A percentile compares a stretch with the other conserved stretches of the same genome.
These are phyloP conservation scores for Eucalyptus dawsonii DNA, from an alignment of 345 rosid genomes.

Conservation along the genomic window DNA sequence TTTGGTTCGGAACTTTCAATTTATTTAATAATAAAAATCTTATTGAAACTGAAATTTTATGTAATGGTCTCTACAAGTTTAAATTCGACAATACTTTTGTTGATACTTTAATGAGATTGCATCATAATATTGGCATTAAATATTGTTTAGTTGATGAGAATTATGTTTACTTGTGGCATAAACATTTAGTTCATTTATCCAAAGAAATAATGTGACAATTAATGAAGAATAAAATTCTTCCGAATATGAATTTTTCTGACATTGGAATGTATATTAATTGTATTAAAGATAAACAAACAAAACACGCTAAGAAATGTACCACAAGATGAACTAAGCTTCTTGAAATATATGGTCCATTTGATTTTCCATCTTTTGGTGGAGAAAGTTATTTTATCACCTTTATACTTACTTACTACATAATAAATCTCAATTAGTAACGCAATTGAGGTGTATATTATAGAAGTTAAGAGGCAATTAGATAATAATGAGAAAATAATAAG, in stretches of 20 bases:
- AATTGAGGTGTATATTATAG: neutral
- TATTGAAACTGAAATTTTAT: neutral
- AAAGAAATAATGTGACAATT: neutral
- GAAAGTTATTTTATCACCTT: neutral
- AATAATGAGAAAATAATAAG: no score
- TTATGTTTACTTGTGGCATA: neutral
- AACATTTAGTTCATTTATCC: neutral
- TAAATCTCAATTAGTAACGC: neutral
- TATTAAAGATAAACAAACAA: constrained; percentile 2
- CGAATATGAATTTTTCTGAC: neutral
- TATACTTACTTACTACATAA: neutral
- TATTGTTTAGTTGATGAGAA: neutral
- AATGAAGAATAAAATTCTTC: neutral
- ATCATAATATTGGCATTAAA: neutral
- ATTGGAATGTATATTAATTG: neutral
- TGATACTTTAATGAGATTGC: no score
- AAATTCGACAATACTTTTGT: no score
- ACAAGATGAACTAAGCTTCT: neutral
- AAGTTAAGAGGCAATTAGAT: neutral
- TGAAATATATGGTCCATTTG: neutral
- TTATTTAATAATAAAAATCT: neutral
- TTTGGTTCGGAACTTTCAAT: neutral
- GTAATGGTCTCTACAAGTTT: no score
- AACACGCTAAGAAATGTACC: neutral
- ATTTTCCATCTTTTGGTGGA: neutral